These are phyloP conservation scores for Paraurostyla sp. DNA, from an alignment of 73 alveolate genomes.

Conservation along the genomic window DNA sequence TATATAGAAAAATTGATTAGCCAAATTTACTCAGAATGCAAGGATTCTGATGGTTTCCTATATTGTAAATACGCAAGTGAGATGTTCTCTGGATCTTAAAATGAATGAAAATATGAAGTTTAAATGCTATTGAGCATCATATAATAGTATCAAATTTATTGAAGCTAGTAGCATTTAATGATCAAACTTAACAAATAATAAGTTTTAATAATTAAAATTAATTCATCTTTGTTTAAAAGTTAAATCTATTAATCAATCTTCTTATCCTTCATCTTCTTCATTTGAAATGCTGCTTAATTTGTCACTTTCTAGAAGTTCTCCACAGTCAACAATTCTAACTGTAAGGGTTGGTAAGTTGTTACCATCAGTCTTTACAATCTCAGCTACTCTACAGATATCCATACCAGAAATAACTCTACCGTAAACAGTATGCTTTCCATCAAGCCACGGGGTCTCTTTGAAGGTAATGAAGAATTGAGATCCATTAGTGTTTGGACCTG, in stretches of 20 bases:
- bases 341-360: slow-evolving; percentile 64
- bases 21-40: slow-evolving; percentile 4
- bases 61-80: slow-evolving; percentile 52
- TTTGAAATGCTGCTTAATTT: not conserved
- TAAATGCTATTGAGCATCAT: too few relatives aligned
- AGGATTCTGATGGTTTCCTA: slow-evolving; percentile 35
- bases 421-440: slow-evolving; percentile 85
- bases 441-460: slow-evolving; percentile 87
- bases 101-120: too few relatives aligned
- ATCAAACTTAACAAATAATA: too few relatives aligned
- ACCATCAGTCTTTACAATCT: slow-evolving; percentile 62
- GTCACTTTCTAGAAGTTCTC: slow-evolving; percentile 73
- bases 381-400: slow-evolving; percentile 73
- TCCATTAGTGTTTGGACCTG: slow-evolving; percentile 88
- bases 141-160: too few relatives aligned
- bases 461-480: slow-evolving; percentile 90
- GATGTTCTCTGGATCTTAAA: slow-evolving; percentile 23
- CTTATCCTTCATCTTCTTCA: not conserved
- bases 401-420: slow-evolving; percentile 89
- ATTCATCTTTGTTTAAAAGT: too few relatives aligned
- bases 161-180: too few relatives aligned
- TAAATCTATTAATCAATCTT: slow-evolving; percentile 18
- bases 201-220: too few relatives aligned
- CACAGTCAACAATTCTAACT: slow-evolving; percentile 79
- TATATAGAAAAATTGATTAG: slow-evolving; percentile 11